Evolutionary conservation across 768 basidiomycete genomes (phyloP), one percentile per base, ranked within the genome.

Genomic region (Cystobasidium ongulense): DNA sequence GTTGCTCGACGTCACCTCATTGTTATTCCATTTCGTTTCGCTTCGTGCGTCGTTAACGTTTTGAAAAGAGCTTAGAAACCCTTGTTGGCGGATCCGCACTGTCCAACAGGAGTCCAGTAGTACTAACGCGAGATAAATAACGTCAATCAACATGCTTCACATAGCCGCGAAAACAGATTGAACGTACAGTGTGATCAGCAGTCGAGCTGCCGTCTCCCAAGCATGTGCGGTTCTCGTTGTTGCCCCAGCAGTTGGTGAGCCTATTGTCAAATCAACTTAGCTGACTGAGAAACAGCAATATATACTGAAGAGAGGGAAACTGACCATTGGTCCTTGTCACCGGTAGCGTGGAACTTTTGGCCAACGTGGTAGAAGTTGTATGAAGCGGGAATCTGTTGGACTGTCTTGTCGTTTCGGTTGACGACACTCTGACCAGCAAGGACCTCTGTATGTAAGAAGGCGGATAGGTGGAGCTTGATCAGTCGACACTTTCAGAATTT

Each of bases 381-480:
- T 13, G 33, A 35, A 36, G 54, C 33, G 25, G 68, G 68, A 38
- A 71, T 39, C 17, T 31, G 29, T 15, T 57, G 52, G 21, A 71
- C 68, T 3, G 54, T 71, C 68, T 54, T 61, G 36, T 71, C 68
- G 53, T 71, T 71, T n/a, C 68, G 29, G n/a, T 46, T 29, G 38
- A 71, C 68, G n/a, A 71, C 33, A 46, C 27, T 31, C 39, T 71
- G 68, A n/a, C 68, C 68, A 29, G 68, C 68, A 43, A 71, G 68
- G 15, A 71, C 68, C 66, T 52, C 27, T 27, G 59, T 61, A 61
- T 27, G 27, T 61, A 61, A 4, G 10, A 25, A 38, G 15, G 46
- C 46, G 17, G 46, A 23, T 17, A 17, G 17, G 46, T 50, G 46
- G 17, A 17, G 17, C 46, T 50, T 17, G 46, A 50, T 17, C 46